Evolutionary conservation across 1,284 basidiomycete genomes (phyloP).

Genomic region (Anthracocystis walkeri): DNA sequence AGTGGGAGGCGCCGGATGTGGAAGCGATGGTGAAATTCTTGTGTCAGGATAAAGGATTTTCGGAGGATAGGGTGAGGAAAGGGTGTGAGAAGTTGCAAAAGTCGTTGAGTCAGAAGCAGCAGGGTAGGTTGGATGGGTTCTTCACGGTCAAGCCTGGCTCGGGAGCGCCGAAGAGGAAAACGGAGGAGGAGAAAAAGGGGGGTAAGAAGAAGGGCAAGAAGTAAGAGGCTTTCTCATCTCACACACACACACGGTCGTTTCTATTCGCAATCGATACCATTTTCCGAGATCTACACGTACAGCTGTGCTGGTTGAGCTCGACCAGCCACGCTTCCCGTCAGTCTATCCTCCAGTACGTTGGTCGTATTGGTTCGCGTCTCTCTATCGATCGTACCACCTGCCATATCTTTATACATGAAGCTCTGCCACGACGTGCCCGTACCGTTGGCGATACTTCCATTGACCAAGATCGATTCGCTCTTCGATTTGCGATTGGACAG

Average conservation of each 20-base stretch:
- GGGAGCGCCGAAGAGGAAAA: conserved; percentile 37
- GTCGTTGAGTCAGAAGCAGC: conserved; percentile 89
- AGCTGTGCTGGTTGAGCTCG: conserved; percentile 30
- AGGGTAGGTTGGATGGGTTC: conserved; percentile 94
- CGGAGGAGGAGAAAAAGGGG: conserved; percentile 36
- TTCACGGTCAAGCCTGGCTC: conserved; percentile 72
- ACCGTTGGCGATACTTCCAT: conserved; percentile 23
- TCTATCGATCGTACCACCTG: conserved; percentile 29
- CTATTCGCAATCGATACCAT: conserved; percentile 26
- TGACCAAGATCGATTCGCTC: conserved; percentile 13
- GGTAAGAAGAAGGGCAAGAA: conserved; percentile 56
- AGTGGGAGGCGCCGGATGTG: conserved; percentile 93
- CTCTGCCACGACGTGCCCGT: conserved; percentile 18
- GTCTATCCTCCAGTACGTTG: conserved; percentile 17
- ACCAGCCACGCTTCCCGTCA: conserved; percentile 15
- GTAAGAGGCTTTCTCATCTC: background rate
- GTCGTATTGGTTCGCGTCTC: conserved; percentile 26
- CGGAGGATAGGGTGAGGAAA: conserved; percentile 94
- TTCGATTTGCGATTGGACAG: conserved; percentile 7
- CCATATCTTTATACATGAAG: conserved; percentile 35
- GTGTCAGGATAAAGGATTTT: conserved; percentile 96
- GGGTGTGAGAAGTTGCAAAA: conserved; percentile 92
- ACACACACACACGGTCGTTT: background rate
- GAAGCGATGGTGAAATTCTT: conserved; percentile 95
- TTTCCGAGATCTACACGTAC: background rate